Evolutionary conservation across 805 yeast genomes (phyloP).

Genomic region (Nakazawaea wyomingensis): DNA sequence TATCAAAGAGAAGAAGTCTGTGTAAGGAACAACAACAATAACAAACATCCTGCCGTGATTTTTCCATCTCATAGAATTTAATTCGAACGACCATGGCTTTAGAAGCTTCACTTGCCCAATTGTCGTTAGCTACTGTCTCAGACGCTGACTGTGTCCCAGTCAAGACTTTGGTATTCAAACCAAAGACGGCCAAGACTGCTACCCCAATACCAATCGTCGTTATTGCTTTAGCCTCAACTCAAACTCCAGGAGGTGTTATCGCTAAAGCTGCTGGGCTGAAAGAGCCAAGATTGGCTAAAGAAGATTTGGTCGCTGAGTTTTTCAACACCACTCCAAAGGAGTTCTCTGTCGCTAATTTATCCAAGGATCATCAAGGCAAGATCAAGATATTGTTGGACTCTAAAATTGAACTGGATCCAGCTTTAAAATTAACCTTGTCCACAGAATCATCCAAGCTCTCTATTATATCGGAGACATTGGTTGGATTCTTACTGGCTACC

Average conservation of each 20-base stretch:
- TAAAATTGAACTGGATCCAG: conserved; percentile 35
- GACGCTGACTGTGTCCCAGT: conserved; percentile 49
- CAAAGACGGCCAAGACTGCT: conserved; percentile 82
- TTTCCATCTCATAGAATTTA: not conserved
- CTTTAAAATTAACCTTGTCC: conserved; percentile 37
- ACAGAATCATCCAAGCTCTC: conserved; percentile 49
- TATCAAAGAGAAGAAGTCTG: too few species aligned
- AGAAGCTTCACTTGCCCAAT: conserved; percentile 61
- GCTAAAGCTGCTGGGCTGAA: conserved; percentile 67
- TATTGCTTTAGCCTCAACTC: conserved; percentile 65
- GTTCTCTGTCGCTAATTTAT: conserved; percentile 52
- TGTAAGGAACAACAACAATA: too few species aligned
- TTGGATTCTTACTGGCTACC: conserved; percentile 41
- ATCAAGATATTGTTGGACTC: conserved; percentile 57
- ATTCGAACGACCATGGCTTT: conserved; percentile 45
- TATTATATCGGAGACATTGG: conserved; percentile 40
- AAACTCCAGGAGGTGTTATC: conserved; percentile 60
- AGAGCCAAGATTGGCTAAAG: conserved; percentile 85
- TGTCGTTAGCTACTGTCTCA: conserved; percentile 54
- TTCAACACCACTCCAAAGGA: conserved; percentile 55
- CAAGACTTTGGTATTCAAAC: conserved; percentile 82
- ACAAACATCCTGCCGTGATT: too few species aligned
- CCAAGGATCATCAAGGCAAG: conserved; percentile 46
- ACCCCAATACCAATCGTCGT: conserved; percentile 76
- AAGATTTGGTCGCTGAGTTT: conserved; percentile 65